Conservation (phyloP, 805 yeast genomes). For the Teunomyces panamensis region DNA sequence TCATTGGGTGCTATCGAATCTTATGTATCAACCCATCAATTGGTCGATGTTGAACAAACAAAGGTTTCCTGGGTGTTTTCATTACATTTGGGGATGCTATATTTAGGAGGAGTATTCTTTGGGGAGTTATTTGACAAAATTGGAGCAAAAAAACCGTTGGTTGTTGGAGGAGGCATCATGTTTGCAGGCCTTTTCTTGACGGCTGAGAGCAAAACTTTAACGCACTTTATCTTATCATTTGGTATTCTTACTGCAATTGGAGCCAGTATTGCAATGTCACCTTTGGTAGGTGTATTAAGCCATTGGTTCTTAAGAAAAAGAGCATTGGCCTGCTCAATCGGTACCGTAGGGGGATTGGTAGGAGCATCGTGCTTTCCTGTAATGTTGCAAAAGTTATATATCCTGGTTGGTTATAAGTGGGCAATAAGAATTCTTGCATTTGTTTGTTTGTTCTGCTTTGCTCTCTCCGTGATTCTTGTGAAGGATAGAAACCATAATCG, state of each 20-base stretch:
- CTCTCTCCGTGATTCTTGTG: conserved; percentile 6
- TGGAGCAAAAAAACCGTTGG: conserved; percentile 39
- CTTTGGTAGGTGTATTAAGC: conserved; percentile 42
- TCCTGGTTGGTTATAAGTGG: conserved; percentile 51
- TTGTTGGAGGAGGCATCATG: conserved; percentile 34
- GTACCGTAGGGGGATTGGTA: conserved; percentile 49
- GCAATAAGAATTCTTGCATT: conserved; percentile 49
- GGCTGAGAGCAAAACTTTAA: conserved; percentile 41
- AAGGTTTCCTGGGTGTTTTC: conserved; percentile 21
- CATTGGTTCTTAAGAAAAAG: conserved; percentile 45
- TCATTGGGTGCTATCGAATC: conserved; percentile 20
- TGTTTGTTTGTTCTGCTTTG: conserved; percentile 37
- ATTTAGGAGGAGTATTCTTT: conserved; percentile 30
- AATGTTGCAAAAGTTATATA: conserved; percentile 49
- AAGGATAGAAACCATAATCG: conserved; percentile 1
- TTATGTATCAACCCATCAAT: conserved; percentile 16
- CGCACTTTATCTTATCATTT: conserved; percentile 53
- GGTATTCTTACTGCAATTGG: conserved; percentile 50
- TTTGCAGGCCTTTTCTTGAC: conserved; percentile 43
- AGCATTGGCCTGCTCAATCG: conserved; percentile 45
- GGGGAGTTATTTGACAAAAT: conserved; percentile 46
- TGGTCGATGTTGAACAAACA: conserved; percentile 8
- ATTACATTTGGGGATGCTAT: conserved; percentile 16
- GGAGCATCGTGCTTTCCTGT: conserved; percentile 56
- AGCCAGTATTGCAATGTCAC: conserved; percentile 39